A percentile compares a stretch with the other conserved stretches of the same genome.
Conservation (phyloP, 2,329 filamentous ascomycete genomes). For the Drechslerella coelobrocha region DNA sequence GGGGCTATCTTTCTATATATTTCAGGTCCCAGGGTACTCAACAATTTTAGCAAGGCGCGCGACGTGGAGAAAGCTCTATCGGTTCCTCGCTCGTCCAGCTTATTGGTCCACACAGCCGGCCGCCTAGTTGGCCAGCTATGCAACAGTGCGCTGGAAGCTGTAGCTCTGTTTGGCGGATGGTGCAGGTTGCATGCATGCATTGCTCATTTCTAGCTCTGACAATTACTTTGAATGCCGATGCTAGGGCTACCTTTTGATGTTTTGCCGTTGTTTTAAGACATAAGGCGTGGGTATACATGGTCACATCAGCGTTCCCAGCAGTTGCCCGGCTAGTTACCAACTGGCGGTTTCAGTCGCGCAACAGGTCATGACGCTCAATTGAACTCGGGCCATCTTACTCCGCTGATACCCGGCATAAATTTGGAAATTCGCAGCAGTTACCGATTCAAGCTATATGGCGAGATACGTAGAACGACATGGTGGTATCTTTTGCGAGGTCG, state of each 20-base stretch:
- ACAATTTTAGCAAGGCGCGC: conserved; percentile 25
- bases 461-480: conserved; percentile 1
- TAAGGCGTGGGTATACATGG: conserved; percentile 1
- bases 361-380: conserved; percentile 7
- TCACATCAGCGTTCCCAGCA: no score
- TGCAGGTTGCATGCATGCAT: conserved; percentile 34
- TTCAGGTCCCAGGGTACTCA: conserved; percentile 20
- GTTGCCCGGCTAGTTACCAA: conserved; percentile 6
- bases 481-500: conserved; percentile 28
- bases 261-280: no score
- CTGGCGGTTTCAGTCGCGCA: conserved; percentile 29
- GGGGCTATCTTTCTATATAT: neutral
- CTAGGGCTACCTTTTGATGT: neutral
- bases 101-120: conserved; percentile 17
- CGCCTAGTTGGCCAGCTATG: conserved; percentile 23
- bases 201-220: conserved; percentile 6
- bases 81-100: conserved; percentile 15
- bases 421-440: neutral
- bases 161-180: conserved; percentile 33
- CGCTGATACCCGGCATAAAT: neutral
- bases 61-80: conserved; percentile 39
- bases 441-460: neutral
- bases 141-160: conserved; percentile 39
- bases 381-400: neutral
- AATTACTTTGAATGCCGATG: neutral